Evolutionary conservation across 306 rosid species (phyloP).

Genomic region (Canavalia gladiata): DNA sequence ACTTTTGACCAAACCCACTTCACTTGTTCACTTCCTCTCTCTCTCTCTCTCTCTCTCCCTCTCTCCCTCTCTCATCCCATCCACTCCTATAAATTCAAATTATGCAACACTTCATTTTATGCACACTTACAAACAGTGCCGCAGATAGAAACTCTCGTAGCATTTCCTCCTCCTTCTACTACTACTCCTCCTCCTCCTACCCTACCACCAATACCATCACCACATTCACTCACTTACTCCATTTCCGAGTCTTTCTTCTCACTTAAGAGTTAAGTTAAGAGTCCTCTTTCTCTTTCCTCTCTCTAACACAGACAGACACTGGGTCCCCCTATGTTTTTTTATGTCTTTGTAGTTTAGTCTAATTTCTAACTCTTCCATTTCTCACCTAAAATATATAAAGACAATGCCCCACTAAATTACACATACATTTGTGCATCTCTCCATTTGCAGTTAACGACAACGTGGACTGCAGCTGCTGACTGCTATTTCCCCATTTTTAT

Average conservation of each 20-base stretch:
- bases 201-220: slow-evolving; percentile 42
- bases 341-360: background rate
- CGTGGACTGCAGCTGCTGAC: slow-evolving; percentile 87
- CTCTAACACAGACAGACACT: background rate
- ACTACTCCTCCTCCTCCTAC: slow-evolving; percentile 30
- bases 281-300: background rate
- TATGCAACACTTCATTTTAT: background rate
- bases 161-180: slow-evolving; percentile 8
- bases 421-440: slow-evolving; percentile 13
- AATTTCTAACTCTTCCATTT: too few species aligned
- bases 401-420: background rate
- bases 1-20: slow-evolving; percentile 66
- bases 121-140: slow-evolving; percentile 17
- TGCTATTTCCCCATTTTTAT: slow-evolving; percentile 68
- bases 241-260: slow-evolving; percentile 20
- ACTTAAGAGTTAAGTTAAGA: background rate
- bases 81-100: slow-evolving; percentile 11
- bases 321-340: slow-evolving; percentile 21
- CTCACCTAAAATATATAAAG: too few species aligned
- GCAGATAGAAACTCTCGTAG: background rate
- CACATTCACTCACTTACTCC: slow-evolving; percentile 38
- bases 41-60: background rate
- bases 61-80: background rate
- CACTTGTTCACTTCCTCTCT: background rate
- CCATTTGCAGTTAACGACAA: slow-evolving; percentile 71